phyloP scores from a whole-genome alignment of 108 stramenopile genomes.

The Skeletonema grethae region DNA sequence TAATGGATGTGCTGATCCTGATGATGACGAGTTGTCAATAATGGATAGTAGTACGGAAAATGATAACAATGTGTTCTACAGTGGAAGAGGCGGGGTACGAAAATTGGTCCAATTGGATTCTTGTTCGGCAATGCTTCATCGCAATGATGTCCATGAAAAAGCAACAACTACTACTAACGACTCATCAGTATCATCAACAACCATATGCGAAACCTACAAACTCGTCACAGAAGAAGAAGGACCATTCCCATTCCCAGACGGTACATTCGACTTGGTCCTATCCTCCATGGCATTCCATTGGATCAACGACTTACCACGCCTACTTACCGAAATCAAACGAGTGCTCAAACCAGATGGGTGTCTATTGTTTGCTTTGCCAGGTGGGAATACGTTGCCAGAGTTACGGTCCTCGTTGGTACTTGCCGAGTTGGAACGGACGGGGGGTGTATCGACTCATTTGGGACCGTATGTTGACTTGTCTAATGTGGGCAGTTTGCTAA shows the following conservation, averaged over 20 bases:
- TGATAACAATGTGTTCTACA: slow-evolving; percentile 49
- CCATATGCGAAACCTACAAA: slow-evolving; percentile 68
- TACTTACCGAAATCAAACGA: slow-evolving; percentile 76
- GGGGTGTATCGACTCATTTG: slow-evolving; percentile 90
- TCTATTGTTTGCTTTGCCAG: slow-evolving; percentile 94
- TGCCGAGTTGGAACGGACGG: slow-evolving; percentile 91
- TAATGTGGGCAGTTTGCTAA: slow-evolving; percentile 88
- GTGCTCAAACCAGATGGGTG: slow-evolving; percentile 97
- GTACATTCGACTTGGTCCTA: slow-evolving; percentile 93
- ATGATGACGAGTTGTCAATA: slow-evolving; percentile 5
- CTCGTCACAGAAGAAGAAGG: slow-evolving; percentile 70
- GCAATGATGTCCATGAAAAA: slow-evolving; percentile 43
- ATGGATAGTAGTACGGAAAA: slow-evolving; percentile 50
- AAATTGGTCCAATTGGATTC: slow-evolving; percentile 84
- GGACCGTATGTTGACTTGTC: slow-evolving; percentile 94
- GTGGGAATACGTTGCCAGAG: slow-evolving; percentile 93
- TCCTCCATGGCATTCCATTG: slow-evolving; percentile 91
- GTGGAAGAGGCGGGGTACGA: slow-evolving; percentile 83
- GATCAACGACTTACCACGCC: slow-evolving; percentile 91
- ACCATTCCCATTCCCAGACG: slow-evolving; percentile 84
- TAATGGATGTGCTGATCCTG: neutral
- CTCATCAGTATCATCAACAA: slow-evolving; percentile 7
- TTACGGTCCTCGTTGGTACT: slow-evolving; percentile 83
- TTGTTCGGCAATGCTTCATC: slow-evolving; percentile 64
- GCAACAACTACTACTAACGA: neutral